phyloP scores from a whole-genome alignment of 192 early-diverging fungal species.

The Chytriomyces sp. region DNA sequence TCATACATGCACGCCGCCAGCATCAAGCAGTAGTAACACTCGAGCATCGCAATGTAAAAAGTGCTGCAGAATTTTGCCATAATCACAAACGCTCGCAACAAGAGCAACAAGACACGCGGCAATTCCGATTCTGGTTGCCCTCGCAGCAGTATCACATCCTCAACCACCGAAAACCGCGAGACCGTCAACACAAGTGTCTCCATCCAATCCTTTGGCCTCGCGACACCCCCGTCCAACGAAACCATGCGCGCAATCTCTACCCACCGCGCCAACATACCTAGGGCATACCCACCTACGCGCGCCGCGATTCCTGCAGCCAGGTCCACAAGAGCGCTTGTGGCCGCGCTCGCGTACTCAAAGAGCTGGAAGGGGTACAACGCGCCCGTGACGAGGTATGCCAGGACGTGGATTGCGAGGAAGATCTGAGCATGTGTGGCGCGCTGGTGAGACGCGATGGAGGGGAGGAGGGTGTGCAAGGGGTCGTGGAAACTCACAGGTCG shows the following conservation, averaged over 20 bases:
- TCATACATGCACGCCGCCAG: conserved; percentile 5
- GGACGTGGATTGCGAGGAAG: conserved; percentile 3
- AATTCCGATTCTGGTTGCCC: not conserved
- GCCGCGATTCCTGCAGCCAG: not conserved
- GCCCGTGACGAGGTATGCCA: not conserved
- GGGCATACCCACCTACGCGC: not conserved
- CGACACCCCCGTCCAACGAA: not conserved
- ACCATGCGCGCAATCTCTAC: not conserved
- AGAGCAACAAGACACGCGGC: not conserved
- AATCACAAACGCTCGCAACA: not conserved
- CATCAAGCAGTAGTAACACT: conserved; percentile 7
- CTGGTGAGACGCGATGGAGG: not conserved
- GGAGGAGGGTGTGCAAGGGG: not conserved
- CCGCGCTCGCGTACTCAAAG: not conserved
- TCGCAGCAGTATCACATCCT: too few relatives aligned
- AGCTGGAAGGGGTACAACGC: conserved; percentile 4
- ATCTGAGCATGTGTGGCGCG: not conserved
- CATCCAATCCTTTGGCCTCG: not conserved
- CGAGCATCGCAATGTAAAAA: not conserved
- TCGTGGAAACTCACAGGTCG: not conserved
- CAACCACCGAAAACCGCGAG: not conserved
- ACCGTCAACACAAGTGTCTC: not conserved
- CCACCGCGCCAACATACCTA: not conserved
- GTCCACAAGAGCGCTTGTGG: too few relatives aligned
- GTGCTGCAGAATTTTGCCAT: not conserved